Base-by-base conservation (phyloP, 768 basidiomycete species). In the Mycena metata region DNA sequence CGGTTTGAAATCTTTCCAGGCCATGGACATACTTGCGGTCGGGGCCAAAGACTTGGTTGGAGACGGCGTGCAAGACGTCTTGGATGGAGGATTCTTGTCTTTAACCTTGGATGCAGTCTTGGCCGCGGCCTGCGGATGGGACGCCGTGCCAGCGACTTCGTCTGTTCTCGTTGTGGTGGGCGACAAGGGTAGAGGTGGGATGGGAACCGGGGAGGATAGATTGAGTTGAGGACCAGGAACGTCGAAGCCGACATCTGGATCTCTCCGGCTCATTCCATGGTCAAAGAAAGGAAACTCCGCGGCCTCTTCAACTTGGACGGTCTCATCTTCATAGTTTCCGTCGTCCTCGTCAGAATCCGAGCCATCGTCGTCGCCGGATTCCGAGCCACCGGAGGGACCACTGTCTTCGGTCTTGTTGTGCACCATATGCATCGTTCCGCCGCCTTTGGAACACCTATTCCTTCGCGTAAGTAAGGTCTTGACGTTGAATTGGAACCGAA, bases 11-110 rank as follows among this genome's bases (percentile, higher is more conserved):
- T 41, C 3, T 21, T 33, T 30, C 17, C 19, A 4, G 54, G 33
- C 26, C 19, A 16, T 39, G 23, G 15, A 81, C 85, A 64, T 75
- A 87, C 87, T 88, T 4, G 88, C 86, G 72, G 83, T 85, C 13
- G 87, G 84, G 33, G 84, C 78, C 66, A 88, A 64, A 26, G 77
- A 73, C 47, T 76, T 83, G 2, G 86, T 84, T 2, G 86, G 85
- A 43, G 86, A 86, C 21, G 86, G 84, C 2, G 83, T 85, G 70
- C 87, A 88, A 30, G 81, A 73, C 12, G 72, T 30, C 30, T 30
- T 30, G 30, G 30, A 30, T 30, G 30, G 30, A 30, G 30, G 30
- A 30, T 3, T 30, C 6, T 30, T 30, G 30, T 30, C 30, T 3
- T 30, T 46, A 64, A 78, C 76, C 15, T 41, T 36, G 39, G 39